Evolutionary conservation across 371 early-diverging fungal species (phyloP).

Genomic region (Blakeslea trispora): DNA sequence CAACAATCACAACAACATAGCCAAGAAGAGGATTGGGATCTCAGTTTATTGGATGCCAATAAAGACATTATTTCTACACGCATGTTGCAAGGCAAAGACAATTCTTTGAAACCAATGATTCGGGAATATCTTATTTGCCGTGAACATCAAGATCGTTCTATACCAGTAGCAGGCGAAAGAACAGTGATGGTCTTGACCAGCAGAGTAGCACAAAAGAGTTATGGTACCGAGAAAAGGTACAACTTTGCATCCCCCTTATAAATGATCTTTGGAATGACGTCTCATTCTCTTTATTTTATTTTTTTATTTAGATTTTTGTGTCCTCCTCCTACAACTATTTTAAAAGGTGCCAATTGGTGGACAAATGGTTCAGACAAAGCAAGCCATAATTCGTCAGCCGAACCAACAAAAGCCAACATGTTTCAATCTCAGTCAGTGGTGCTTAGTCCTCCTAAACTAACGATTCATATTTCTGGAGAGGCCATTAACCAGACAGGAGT

Average conservation of each 20-base stretch:
- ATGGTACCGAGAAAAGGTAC: conserved; percentile 81
- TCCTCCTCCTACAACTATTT: conserved; percentile 81
- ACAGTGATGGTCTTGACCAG: conserved; percentile 74
- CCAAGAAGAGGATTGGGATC: conserved; percentile 9
- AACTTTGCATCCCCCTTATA: conserved; percentile 56
- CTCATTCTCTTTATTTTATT: conserved; percentile 7
- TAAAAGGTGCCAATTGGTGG: conserved; percentile 75
- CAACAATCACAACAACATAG: conserved; percentile 2
- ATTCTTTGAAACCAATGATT: conserved; percentile 38
- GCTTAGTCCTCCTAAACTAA: conserved; percentile 38
- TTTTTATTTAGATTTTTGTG: conserved; percentile 60
- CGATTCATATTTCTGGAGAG: conserved; percentile 53
- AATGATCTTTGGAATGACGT: background rate
- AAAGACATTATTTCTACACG: conserved; percentile 14
- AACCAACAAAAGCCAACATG: conserved; percentile 26
- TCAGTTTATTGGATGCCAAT: conserved; percentile 9
- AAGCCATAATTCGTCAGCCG: conserved; percentile 9
- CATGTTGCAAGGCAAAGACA: conserved; percentile 15
- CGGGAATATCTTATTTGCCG: conserved; percentile 44
- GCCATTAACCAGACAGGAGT: conserved; percentile 41
- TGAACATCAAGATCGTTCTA: conserved; percentile 55
- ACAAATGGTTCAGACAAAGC: conserved; percentile 25
- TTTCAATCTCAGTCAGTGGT: conserved; percentile 18
- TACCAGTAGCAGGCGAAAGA: conserved; percentile 70
- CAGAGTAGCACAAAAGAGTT: conserved; percentile 84